Base-by-base conservation (phyloP, 805 yeast species). In the Candida qinlingensis region DNA sequence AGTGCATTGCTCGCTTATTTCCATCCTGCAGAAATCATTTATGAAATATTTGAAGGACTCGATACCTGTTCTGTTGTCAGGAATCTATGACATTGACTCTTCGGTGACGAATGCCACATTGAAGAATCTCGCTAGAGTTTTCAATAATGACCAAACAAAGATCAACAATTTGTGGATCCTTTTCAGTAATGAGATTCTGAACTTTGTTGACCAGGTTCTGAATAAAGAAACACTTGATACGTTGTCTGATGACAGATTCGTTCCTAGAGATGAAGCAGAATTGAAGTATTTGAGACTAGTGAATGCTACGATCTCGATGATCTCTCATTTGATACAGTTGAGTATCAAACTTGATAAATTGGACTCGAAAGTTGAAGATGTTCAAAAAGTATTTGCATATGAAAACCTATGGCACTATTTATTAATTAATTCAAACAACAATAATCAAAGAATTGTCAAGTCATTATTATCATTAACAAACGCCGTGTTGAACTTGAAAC, bases 221-320 rank as follows among this genome's bases (percentile, higher is more conserved):
- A 63, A 75, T 12, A 62, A 67, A 33, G 96, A 90, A 61, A 70
- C 79, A 3, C 74, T 74, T 4, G 80, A 76, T 12, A 76, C 89
- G 0, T 64, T 91, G 25, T 81, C 91, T 2, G 97, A 91, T 58
- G 85, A 83, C 59, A 71, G 96, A 47, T 81, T 79, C 55, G 76
- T 81, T 19, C 74, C 80, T 4, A 75, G 75, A 43, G 87, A 82
- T 41, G 96, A 89, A 51, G 75, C 87, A 0, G 70, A 70, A 30
- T 66, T 80, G 19, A 87, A 87, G 61, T 87, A 81, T 59, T 70
- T 73, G 30, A 69, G 95, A 49, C 73, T 83, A 3, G 59, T 80
- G 12, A 71, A 73, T 36, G 69, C 81, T 6, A 67, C 82, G 1
- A 55, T 86, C 7, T 67, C 67, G 40, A 66, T 84, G 63, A 58